Evolutionary conservation across 2,329 filamentous ascomycete species (phyloP).

Genomic region (Neofusicoccum laricinum): DNA sequence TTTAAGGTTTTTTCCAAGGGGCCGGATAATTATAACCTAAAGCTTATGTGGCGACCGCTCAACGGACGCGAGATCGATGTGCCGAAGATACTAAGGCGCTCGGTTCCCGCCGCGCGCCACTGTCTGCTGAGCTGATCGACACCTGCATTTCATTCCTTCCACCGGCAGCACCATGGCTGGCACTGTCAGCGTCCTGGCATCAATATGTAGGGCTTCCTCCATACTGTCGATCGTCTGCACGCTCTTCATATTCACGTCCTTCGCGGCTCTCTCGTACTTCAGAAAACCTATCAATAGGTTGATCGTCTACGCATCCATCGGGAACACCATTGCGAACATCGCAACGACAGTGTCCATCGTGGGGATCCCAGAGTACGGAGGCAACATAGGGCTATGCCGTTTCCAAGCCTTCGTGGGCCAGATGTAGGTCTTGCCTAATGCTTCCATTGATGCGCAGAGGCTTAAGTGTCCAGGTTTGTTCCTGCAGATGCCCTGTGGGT

Average conservation of each 20-base stretch:
- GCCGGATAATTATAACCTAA: too few species aligned
- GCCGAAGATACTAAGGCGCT: too few species aligned
- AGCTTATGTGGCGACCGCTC: too few species aligned
- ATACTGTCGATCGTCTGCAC: constrained; percentile 69
- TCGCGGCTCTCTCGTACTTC: constrained; percentile 63
- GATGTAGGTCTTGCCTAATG: constrained; percentile 56
- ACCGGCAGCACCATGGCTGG: background rate
- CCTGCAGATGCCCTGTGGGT: constrained; percentile 74
- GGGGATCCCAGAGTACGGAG: constrained; percentile 46
- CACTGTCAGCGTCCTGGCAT: background rate
- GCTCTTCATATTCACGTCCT: constrained; percentile 69
- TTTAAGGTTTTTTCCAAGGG: too few species aligned
- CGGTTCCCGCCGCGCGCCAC: too few species aligned
- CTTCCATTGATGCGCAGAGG: background rate
- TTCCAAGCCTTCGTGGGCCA: constrained; percentile 78
- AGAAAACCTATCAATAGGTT: constrained; percentile 85
- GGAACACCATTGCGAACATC: constrained; percentile 74
- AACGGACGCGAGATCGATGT: too few species aligned
- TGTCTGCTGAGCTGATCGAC: too few species aligned
- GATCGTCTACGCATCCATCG: constrained; percentile 79
- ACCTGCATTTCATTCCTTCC: too few species aligned
- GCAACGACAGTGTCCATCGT: constrained; percentile 69
- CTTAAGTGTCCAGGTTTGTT: constrained; percentile 61
- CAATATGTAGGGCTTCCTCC: constrained; percentile 41
- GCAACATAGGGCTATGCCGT: constrained; percentile 63